phyloP scores from a whole-genome alignment of 352 stramenopile species.

The Phytopythium delawarense region DNA sequence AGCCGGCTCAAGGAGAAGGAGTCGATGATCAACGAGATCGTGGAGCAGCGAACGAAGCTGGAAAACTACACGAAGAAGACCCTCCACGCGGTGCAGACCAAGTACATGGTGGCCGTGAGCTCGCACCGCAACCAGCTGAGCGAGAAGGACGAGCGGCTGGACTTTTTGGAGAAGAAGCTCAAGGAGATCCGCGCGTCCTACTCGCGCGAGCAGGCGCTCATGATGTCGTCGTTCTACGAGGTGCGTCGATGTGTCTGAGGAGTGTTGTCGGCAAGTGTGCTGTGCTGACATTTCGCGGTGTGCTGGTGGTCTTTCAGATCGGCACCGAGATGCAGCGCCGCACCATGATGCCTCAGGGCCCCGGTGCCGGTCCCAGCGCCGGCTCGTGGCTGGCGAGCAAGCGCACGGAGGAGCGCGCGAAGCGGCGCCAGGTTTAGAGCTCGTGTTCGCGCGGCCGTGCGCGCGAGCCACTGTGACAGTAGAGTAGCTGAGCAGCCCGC shows the following conservation, averaged over 20 bases:
- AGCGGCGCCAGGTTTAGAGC: conserved; percentile 60
- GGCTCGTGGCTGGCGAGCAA: conserved; percentile 82
- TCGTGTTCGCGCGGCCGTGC: not conserved
- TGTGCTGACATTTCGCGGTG: not conserved
- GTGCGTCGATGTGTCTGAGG: conserved; percentile 16
- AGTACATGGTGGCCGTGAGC: conserved; percentile 89
- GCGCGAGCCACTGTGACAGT: conserved; percentile 6
- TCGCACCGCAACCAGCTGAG: conserved; percentile 86
- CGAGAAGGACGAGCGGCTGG: conserved; percentile 82
- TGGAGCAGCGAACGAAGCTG: conserved; percentile 81
- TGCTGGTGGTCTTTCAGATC: conserved; percentile 36
- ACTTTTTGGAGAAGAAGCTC: conserved; percentile 85
- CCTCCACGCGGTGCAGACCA: conserved; percentile 86
- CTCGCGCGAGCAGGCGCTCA: conserved; percentile 80
- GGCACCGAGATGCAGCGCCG: conserved; percentile 84
- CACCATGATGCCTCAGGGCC: conserved; percentile 82
- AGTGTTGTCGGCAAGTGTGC: not conserved
- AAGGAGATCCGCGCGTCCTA: conserved; percentile 77
- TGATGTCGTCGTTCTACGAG: conserved; percentile 90
- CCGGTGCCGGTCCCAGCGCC: conserved; percentile 36
- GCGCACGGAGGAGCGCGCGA: conserved; percentile 79
- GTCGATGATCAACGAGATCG: conserved; percentile 84
- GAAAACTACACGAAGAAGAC: conserved; percentile 91
- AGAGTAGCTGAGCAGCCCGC: conserved; percentile 3
- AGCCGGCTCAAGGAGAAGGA: conserved; percentile 88